Evolutionary conservation across 73 alveolate species (phyloP).

Genomic region (Paramecium pentaurelia): DNA sequence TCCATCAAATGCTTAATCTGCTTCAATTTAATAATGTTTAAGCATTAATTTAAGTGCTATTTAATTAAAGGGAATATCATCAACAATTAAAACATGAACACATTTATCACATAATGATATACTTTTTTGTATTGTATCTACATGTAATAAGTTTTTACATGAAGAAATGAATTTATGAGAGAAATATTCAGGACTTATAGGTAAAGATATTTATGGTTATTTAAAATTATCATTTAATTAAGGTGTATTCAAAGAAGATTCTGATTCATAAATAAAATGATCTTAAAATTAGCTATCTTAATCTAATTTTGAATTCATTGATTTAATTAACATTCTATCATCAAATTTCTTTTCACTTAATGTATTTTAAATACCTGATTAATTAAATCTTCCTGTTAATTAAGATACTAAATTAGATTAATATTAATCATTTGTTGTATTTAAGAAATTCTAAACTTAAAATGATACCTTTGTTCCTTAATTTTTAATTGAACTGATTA

Average conservation of each 20-base stretch:
- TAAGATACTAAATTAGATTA: not conserved
- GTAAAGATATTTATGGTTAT: not conserved
- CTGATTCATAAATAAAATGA: not conserved
- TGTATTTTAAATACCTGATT: not conserved
- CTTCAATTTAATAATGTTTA: not conserved
- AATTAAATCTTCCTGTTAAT: not conserved
- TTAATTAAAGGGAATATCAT: not conserved
- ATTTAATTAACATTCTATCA: not conserved
- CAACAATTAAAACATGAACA: conserved; percentile 1
- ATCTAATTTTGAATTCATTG: not conserved
- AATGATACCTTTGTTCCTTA: not conserved
- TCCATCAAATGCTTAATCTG: conserved; percentile 16
- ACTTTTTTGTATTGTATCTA: not conserved
- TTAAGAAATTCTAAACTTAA: not conserved
- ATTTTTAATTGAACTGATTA: not conserved
- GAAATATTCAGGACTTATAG: not conserved
- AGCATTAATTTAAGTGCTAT: not conserved
- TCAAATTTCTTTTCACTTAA: not conserved
- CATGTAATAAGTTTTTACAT: not conserved
- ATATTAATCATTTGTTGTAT: not conserved
- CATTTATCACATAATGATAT: not conserved
- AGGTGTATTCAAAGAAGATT: not conserved
- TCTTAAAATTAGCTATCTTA: not conserved
- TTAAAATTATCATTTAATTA: not conserved
- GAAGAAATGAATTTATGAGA: not conserved